Conservation (phyloP, 768 basidiomycete species). For the Psilocybe azurescens region DNA sequence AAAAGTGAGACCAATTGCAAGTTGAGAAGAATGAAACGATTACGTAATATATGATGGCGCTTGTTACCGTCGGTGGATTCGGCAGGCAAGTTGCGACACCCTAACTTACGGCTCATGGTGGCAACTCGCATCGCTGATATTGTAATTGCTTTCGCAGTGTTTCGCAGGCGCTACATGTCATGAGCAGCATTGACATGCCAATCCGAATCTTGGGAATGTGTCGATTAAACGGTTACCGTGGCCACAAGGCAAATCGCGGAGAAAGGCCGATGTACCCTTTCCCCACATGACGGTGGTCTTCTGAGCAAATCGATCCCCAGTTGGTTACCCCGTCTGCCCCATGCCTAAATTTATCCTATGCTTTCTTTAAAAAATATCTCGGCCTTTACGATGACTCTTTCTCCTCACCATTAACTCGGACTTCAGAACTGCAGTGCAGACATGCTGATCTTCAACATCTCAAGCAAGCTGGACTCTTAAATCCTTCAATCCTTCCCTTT, state of each 20-base stretch:
- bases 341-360: conserved; percentile 20
- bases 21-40: conserved; percentile 1
- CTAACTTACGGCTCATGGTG: background rate
- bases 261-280: conserved; percentile 11
- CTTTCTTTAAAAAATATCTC: conserved; percentile 9
- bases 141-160: conserved; percentile 11
- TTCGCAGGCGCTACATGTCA: conserved; percentile 17
- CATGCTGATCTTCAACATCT: conserved; percentile 31
- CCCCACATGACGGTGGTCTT: conserved; percentile 19
- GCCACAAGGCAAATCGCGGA: conserved; percentile 8
- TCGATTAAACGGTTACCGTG: conserved; percentile 17
- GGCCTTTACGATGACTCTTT: background rate
- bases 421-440: conserved; percentile 25
- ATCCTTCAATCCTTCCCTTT: conserved; percentile 6
- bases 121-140: conserved; percentile 5
- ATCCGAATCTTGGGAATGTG: conserved; percentile 18
- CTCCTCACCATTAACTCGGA: conserved; percentile 17
- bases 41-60: conserved; percentile 14
- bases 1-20: background rate
- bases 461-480: conserved; percentile 20
- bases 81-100: conserved; percentile 8
- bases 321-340: conserved; percentile 14
- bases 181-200: conserved; percentile 20
- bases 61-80: conserved; percentile 12
- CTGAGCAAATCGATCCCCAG: conserved; percentile 6